phyloP scores from a whole-genome alignment of 805 yeast species.

The Ogataea methanolica region DNA sequence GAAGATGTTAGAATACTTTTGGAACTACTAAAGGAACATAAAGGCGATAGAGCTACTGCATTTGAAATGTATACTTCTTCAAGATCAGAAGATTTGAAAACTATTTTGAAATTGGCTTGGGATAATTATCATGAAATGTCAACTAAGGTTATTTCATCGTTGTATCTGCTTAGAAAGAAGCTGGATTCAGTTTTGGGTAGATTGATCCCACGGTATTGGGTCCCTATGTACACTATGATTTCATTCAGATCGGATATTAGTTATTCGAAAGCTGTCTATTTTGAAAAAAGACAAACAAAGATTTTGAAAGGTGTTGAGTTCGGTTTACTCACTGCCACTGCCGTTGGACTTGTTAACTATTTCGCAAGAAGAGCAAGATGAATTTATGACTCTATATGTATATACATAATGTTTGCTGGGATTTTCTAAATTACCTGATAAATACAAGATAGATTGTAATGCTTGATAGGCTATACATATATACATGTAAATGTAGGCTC shows the following conservation, averaged over 20 bases:
- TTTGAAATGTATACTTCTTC: slow-evolving; percentile 49
- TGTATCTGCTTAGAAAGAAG: slow-evolving; percentile 60
- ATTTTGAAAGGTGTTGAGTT: slow-evolving; percentile 36
- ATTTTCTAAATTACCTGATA: too few species aligned
- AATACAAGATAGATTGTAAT: too few species aligned
- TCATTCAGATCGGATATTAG: slow-evolving; percentile 81
- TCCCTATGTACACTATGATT: slow-evolving; percentile 89
- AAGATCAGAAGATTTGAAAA: slow-evolving; percentile 63
- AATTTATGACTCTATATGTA: not conserved
- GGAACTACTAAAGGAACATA: slow-evolving; percentile 37
- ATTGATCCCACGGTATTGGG: slow-evolving; percentile 59
- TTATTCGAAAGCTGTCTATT: slow-evolving; percentile 61
- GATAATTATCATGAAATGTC: slow-evolving; percentile 87
- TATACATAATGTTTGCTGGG: not conserved
- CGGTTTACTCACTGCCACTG: slow-evolving; percentile 10
- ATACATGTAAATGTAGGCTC: too few species aligned
- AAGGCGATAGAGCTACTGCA: slow-evolving; percentile 40
- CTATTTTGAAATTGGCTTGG: slow-evolving; percentile 75
- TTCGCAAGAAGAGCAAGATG: slow-evolving; percentile 4
- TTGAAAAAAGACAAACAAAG: slow-evolving; percentile 48
- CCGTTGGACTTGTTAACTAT: slow-evolving; percentile 7
- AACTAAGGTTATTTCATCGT: slow-evolving; percentile 59
- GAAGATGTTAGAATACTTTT: slow-evolving; percentile 78
- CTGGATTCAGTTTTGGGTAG: slow-evolving; percentile 64
- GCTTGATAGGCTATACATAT: too few species aligned